phyloP scores from a whole-genome alignment of 2,329 filamentous ascomycete species.

The Stachybotrys chlorohalonatus region DNA sequence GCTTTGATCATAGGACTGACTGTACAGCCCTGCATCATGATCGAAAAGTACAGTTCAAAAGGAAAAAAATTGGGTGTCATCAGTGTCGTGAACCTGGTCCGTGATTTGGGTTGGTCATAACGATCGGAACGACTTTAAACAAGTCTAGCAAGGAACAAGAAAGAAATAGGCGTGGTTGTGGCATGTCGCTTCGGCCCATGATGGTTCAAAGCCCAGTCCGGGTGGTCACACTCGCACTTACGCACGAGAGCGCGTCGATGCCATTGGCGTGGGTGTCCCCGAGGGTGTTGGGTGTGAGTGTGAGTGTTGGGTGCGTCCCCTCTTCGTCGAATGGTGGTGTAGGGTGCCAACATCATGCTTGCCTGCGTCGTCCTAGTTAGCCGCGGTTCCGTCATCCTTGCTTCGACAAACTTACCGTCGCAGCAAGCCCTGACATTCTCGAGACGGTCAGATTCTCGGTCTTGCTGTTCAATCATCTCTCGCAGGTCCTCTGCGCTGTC shows the following conservation, averaged over 20 bases:
- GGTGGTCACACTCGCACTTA: conserved; percentile 9
- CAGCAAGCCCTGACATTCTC: conserved; percentile 97
- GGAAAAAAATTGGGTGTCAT: not conserved
- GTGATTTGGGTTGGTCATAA: conserved; percentile 16
- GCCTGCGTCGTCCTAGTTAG: conserved; percentile 33
- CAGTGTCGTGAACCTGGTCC: conserved; percentile 7
- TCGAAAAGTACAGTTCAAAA: not conserved
- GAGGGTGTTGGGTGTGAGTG: conserved; percentile 27
- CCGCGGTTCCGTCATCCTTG: conserved; percentile 1
- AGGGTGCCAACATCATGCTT: conserved; percentile 66
- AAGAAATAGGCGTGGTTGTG: not conserved
- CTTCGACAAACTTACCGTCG: conserved; percentile 59
- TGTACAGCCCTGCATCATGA: not conserved
- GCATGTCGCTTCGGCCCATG: conserved; percentile 2
- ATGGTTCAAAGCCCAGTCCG: not conserved
- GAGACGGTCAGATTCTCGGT: conserved; percentile 67
- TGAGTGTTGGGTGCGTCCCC: conserved; percentile 29
- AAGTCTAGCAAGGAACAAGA: conserved; percentile 3
- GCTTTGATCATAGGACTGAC: not conserved
- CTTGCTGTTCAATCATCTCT: conserved; percentile 68
- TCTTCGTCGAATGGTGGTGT: conserved; percentile 33
- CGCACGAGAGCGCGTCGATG: conserved; percentile 24
- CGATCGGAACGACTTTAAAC: not conserved
- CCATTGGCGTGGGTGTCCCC: conserved; percentile 23
- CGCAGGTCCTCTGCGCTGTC: conserved; percentile 79